Evolutionary conservation across 129 eudicot species (phyloP), one percentile per base, ranked within the genome.

Genomic region (Tagetes erecta): DNA sequence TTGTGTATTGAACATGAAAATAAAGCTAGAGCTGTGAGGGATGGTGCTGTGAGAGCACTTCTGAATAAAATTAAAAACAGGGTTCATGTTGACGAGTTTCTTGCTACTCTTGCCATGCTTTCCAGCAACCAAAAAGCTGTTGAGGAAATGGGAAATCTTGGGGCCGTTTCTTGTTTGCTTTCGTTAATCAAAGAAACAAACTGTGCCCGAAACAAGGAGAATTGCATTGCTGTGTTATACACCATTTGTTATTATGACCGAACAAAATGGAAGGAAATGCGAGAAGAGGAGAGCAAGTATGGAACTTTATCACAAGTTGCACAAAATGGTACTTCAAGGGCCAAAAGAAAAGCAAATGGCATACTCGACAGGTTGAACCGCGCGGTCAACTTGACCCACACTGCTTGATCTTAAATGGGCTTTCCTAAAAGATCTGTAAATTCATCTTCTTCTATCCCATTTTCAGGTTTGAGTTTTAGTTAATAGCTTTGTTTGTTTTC

Each of bases 31-130:
- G 94, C 99, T 0, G 97, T 94, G n/a, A 80, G 87, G 50, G 96
- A 85, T 71, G 96, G 97, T 47, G 97, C 90, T 0, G 96, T 94
- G 8, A 41, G 82, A 47, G 99, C 86, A 6, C 84, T 94, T 27
- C 65, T 94, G 85, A 82, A 81, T 41, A 94, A 94, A 83, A 82
- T 94, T 3, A 72, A 37, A 41, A 75, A 73, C 53, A 70, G 94
- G 65, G 76, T 79, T 31, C 89, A 80, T 47, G 91, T 94, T 8
- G 97, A 94, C 2, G 97, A 90, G 84, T 80, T 94, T 45, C 20
- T 94, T 10, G 86, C 99, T 1, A 91, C 89, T 27, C 97, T 94
- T 13, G 97, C 99, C 13, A 88, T 94, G 96, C 97, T 94, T 39
- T 86, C 99, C 2, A 88, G 76, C 51, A 86, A 88, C 71, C 99